phyloP scores from a whole-genome alignment of 305 asterid genomes.

The Fraxinus paxiana region DNA sequence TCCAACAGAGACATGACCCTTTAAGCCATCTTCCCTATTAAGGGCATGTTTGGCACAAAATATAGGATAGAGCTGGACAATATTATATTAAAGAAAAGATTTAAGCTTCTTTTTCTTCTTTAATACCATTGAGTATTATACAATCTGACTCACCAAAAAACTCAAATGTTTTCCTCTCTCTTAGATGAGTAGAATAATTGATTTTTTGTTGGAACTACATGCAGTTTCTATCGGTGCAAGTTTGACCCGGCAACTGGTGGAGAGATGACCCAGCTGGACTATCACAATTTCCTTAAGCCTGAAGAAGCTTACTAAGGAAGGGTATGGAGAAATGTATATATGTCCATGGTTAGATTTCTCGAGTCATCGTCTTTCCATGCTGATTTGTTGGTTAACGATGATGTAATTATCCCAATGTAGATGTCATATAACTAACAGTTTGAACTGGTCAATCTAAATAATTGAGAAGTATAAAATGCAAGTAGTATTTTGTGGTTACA shows the following conservation, averaged over 20 bases:
- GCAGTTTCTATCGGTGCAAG: slow-evolving; percentile 57
- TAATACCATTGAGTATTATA: background rate
- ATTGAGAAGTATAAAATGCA: background rate
- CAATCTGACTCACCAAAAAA: background rate
- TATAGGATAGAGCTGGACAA: background rate
- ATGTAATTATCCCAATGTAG: background rate
- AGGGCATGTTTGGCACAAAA: background rate
- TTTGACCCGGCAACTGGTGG: slow-evolving; percentile 53
- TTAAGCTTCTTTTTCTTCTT: background rate
- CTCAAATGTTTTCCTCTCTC: background rate
- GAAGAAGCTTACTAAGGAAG: slow-evolving; percentile 37
- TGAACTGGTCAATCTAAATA: background rate
- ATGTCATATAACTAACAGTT: background rate
- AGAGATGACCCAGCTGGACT: slow-evolving; percentile 59
- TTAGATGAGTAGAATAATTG: background rate
- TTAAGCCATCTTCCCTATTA: background rate
- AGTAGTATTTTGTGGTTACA: background rate
- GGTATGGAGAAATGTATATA: background rate
- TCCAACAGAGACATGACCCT: background rate
- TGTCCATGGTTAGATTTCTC: background rate
- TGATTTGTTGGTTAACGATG: background rate
- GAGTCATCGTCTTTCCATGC: background rate
- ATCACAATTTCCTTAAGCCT: slow-evolving; percentile 49
- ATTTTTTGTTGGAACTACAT: slow-evolving; percentile 1
- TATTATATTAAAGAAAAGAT: background rate